phyloP scores from a whole-genome alignment of 441 rosid genomes.

The Pelargonium fulgidum region DNA sequence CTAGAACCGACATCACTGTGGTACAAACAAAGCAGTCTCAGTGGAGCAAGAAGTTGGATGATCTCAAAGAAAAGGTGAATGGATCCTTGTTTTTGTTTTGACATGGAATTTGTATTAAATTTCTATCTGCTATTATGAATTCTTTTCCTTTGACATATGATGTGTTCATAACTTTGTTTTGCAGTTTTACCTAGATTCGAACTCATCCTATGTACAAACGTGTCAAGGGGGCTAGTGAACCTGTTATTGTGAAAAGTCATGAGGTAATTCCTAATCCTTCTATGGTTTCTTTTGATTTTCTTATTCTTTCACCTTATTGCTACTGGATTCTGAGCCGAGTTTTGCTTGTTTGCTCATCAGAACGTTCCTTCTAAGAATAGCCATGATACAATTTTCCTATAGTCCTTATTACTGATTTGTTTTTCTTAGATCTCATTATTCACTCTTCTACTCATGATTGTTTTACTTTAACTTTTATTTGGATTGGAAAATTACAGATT shows the following conservation, averaged over 20 bases:
- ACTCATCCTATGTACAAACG: constrained; percentile 63
- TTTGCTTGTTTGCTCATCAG: too few species aligned
- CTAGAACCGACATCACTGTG: constrained; percentile 66
- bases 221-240: constrained; percentile 61
- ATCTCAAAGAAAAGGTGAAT: constrained; percentile 55
- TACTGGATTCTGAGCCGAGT: too few species aligned
- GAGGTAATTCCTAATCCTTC: too few species aligned
- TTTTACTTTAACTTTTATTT: not conserved
- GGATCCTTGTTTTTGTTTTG: not conserved
- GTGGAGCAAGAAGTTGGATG: constrained; percentile 74
- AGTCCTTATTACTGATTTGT: not conserved
- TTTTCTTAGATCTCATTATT: not conserved
- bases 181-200: constrained; percentile 47
- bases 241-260: constrained; percentile 77
- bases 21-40: constrained; percentile 54
- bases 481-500: constrained; percentile 44
- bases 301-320: too few species aligned
- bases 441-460: not conserved
- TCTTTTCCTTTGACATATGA: constrained; percentile 11
- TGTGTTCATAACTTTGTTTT: constrained; percentile 6
- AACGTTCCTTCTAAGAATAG: too few species aligned
- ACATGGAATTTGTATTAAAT: not conserved
- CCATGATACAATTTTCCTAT: not conserved
- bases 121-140: not conserved
- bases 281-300: not conserved